Conservation (phyloP, 1,139 yeast species). For the Pichia sp. region DNA sequence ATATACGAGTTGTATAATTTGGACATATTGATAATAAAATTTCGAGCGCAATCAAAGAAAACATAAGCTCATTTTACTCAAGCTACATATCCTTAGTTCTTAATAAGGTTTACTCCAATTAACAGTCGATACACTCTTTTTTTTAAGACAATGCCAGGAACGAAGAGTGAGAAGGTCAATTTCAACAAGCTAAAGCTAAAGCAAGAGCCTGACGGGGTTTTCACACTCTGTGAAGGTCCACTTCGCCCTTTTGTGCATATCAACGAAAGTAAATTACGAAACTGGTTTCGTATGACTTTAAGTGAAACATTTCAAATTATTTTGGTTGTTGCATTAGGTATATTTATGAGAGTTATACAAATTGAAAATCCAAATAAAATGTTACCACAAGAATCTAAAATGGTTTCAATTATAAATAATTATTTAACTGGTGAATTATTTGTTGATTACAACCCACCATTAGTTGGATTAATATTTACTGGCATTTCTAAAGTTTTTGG, state of each 20-base stretch:
- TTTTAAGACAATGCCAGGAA: background rate
- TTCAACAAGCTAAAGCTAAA: background rate
- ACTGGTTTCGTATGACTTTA: background rate
- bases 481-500: conserved; percentile 36
- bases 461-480: conserved; percentile 44
- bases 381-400: conserved; percentile 49
- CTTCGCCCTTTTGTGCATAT: conserved; percentile 9
- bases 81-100: background rate
- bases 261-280: background rate
- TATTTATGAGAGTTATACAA: conserved; percentile 32
- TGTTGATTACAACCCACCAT: conserved; percentile 58
- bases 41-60: background rate
- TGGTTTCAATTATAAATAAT: conserved; percentile 40
- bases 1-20: background rate
- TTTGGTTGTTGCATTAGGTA: conserved; percentile 7
- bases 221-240: conserved; percentile 7
- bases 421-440: conserved; percentile 59
- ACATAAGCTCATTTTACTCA: background rate
- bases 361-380: conserved; percentile 39
- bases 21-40: background rate
- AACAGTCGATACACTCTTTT: background rate
- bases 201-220: background rate
- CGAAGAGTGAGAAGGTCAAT: background rate
- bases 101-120: background rate
- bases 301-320: conserved; percentile 8